Evolutionary conservation across 2,329 filamentous ascomycete genomes (phyloP).

Genomic region (Graphiopsis chlorocephala): DNA sequence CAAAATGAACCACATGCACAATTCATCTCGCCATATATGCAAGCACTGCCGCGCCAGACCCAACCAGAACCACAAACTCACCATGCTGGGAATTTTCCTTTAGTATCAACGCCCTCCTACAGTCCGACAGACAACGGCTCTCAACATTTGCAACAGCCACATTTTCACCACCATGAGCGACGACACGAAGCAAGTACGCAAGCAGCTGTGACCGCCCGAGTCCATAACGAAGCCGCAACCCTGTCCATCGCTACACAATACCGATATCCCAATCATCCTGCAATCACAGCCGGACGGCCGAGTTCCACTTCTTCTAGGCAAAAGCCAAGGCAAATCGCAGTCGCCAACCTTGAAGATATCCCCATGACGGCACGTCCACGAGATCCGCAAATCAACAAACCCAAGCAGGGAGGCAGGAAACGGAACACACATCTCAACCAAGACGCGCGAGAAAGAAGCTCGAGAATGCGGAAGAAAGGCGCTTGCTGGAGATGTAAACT

Average conservation of each 20-base stretch:
- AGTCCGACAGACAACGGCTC: neutral
- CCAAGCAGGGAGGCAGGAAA: conserved; percentile 6
- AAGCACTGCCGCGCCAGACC: neutral
- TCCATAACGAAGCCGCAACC: neutral
- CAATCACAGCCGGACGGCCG: neutral
- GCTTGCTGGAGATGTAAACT: conserved; percentile 50
- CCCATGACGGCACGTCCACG: neutral
- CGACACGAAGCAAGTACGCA: neutral
- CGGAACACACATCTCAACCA: conserved; percentile 5
- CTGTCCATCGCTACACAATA: neutral
- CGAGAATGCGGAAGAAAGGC: conserved; percentile 45
- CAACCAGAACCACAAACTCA: neutral
- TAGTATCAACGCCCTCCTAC: neutral
- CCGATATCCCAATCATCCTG: neutral
- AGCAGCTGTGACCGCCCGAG: neutral
- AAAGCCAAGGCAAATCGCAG: conserved; percentile 2
- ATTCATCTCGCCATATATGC: neutral
- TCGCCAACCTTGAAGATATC: neutral
- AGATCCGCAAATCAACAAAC: neutral
- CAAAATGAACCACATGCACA: neutral
- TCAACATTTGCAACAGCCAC: neutral
- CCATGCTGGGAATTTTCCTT: neutral
- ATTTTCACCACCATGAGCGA: neutral
- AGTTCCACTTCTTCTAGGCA: neutral
- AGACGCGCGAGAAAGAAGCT: conserved; percentile 36